A percentile compares a stretch with the other conserved stretches of the same genome.
phyloP scores from a whole-genome alignment of 2,329 filamentous ascomycete species.

The Cladosporium oxysporum region DNA sequence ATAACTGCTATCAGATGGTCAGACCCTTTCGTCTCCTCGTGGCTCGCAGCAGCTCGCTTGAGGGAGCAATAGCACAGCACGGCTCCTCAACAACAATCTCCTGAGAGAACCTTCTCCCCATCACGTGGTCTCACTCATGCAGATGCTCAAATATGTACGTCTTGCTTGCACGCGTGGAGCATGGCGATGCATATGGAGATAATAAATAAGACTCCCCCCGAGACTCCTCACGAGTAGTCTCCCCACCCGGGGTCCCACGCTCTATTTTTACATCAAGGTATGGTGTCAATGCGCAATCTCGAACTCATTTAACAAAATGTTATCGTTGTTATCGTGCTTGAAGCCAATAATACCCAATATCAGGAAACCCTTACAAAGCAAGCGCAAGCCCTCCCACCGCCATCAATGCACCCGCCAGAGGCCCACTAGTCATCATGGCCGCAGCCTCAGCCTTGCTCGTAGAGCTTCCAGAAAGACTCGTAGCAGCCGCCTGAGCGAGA shows the following conservation, averaged over 20 bases:
- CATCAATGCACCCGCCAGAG: constrained; percentile 6
- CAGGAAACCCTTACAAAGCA: not conserved
- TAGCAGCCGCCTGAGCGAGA: constrained; percentile 8
- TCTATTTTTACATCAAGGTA: not conserved
- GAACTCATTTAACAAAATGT: not conserved
- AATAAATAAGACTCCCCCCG: not conserved
- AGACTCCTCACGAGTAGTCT: not conserved
- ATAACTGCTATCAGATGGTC: constrained; percentile 10
- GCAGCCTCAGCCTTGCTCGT: constrained; percentile 1
- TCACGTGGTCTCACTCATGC: not conserved
- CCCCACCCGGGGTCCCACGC: not conserved
- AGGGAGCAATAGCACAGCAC: not conserved
- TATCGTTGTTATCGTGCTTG: not conserved
- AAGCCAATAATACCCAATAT: not conserved
- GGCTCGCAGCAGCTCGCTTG: not conserved
- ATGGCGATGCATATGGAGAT: not conserved
- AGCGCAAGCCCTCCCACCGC: constrained; percentile 5
- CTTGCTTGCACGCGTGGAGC: not conserved
- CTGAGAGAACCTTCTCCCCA: not conserved
- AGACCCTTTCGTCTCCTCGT: not conserved
- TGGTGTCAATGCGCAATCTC: not conserved
- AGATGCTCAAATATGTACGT: not conserved
- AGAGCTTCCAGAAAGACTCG: constrained; percentile 6
- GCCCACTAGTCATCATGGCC: constrained; percentile 9
- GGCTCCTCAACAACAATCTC: not conserved